phyloP scores from a whole-genome alignment of 1,284 basidiomycete species.

The Caloboletus firmus region DNA sequence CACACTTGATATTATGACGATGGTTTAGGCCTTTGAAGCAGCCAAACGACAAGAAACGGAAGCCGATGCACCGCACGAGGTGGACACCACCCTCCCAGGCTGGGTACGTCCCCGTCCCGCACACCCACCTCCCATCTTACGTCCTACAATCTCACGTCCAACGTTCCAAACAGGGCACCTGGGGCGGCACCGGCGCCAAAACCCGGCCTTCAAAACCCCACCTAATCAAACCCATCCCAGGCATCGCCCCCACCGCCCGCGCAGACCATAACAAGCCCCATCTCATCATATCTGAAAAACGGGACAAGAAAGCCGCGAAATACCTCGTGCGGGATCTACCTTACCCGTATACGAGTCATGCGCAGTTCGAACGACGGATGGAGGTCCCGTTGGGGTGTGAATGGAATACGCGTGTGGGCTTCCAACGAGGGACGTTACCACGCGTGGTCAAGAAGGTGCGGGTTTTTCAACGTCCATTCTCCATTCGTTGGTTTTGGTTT shows the following conservation, averaged over 20 bases:
- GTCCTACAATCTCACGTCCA: not conserved
- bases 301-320: slow-evolving; percentile 90
- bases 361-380: slow-evolving; percentile 87
- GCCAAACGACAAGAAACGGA: slow-evolving; percentile 80
- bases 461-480: no score
- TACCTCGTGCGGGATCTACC: slow-evolving; percentile 90
- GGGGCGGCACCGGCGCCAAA: slow-evolving; percentile 82
- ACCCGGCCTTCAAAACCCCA: slow-evolving; percentile 57
- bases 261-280: slow-evolving; percentile 84
- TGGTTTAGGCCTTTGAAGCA: slow-evolving; percentile 77
- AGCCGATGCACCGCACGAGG: slow-evolving; percentile 78
- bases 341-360: slow-evolving; percentile 88
- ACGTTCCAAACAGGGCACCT: slow-evolving; percentile 66
- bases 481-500: not conserved
- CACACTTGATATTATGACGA: not conserved
- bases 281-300: slow-evolving; percentile 92
- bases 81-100: slow-evolving; percentile 91
- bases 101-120: slow-evolving; percentile 79
- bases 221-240: slow-evolving; percentile 78
- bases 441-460: slow-evolving; percentile 81
- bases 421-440: slow-evolving; percentile 83
- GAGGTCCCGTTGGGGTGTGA: slow-evolving; percentile 82
- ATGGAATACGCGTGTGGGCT: slow-evolving; percentile 91
- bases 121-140: no score
- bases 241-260: slow-evolving; percentile 75